Percentiles rank a stretch among this genome's conserved stretches.
These are phyloP conservation scores for Wickerhamiella infanticola DNA, from an alignment of 1,139 yeast genomes.

Conservation along the genomic window DNA sequence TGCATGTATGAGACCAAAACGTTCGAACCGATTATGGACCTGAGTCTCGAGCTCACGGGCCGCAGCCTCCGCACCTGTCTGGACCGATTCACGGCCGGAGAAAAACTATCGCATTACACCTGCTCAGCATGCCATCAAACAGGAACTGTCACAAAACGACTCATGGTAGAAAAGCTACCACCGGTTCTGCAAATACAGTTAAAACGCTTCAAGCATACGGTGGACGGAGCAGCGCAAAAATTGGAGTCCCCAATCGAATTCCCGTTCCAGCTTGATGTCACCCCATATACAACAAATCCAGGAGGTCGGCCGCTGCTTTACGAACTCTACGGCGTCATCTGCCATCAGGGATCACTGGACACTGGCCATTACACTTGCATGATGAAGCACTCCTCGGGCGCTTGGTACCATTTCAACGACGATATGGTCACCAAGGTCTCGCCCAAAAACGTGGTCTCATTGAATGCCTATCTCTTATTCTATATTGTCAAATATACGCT, in stretches of 20 bases:
- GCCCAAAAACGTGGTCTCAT: conserved; percentile 43
- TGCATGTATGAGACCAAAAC: conserved; percentile 45
- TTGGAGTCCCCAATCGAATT: conserved; percentile 59
- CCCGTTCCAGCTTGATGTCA: conserved; percentile 58
- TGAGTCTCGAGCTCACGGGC: conserved; percentile 46
- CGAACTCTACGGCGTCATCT: conserved; percentile 72
- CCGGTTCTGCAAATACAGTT: conserved; percentile 71
- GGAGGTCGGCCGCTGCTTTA: conserved; percentile 29
- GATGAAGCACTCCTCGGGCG: conserved; percentile 51
- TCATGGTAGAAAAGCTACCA: conserved; percentile 54
- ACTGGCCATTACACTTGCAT: conserved; percentile 89
- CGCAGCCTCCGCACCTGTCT: conserved; percentile 47
- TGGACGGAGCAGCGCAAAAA: conserved; percentile 49
- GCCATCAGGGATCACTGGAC: conserved; percentile 83
- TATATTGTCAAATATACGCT: conserved; percentile 41
- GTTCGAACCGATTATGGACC: conserved; percentile 79
- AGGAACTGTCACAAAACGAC: conserved; percentile 55
- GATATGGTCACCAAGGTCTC: conserved; percentile 59
- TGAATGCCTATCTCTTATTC: conserved; percentile 67
- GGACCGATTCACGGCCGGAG: conserved; percentile 59
- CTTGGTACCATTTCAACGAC: conserved; percentile 88
- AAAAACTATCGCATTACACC: conserved; percentile 49
- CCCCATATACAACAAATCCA: conserved; percentile 35
- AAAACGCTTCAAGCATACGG: conserved; percentile 72
- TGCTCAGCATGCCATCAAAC: conserved; percentile 50